Conservation (phyloP, 345 rosid species). For the Noccaea caerulescens region DNA sequence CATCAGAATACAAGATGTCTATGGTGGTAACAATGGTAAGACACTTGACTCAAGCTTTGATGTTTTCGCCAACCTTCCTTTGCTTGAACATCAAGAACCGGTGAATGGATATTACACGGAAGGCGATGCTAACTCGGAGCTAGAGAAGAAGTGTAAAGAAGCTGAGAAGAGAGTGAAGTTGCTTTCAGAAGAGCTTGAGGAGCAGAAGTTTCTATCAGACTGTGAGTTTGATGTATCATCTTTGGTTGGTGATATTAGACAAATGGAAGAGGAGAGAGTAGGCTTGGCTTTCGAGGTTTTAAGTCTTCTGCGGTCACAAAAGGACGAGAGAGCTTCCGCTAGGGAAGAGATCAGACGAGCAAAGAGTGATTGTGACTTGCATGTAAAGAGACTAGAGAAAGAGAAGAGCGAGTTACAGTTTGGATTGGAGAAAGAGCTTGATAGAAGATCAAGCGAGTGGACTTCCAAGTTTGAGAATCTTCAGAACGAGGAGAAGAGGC, state of each 20-base stretch:
- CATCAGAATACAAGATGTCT: constrained; percentile 71
- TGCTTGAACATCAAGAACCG: constrained; percentile 49
- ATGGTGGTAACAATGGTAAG: constrained; percentile 52
- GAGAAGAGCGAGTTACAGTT: constrained; percentile 79
- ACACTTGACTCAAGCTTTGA: constrained; percentile 51
- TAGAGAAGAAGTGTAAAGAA: constrained; percentile 66
- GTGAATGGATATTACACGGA: constrained; percentile 44
- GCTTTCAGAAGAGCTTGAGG: constrained; percentile 70
- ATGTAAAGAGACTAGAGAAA: constrained; percentile 60
- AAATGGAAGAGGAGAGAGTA: constrained; percentile 66
- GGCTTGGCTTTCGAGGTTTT: constrained; percentile 79
- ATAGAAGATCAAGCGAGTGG: constrained; percentile 93
- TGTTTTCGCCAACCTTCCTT: constrained; percentile 48
- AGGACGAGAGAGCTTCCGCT: constrained; percentile 62
- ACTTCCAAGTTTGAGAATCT: constrained; percentile 70
- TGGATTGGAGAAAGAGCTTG: constrained; percentile 87
- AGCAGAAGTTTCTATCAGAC: constrained; percentile 57
- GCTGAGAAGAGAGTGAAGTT: constrained; percentile 72
- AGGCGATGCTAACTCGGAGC: constrained; percentile 49
- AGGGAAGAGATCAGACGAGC: constrained; percentile 61
- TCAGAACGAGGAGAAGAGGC: constrained; percentile 80
- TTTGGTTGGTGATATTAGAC: constrained; percentile 61
- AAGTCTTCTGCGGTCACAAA: constrained; percentile 62
- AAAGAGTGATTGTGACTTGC: constrained; percentile 60
- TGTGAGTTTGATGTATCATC: constrained; percentile 61